A percentile compares a stretch with the other conserved stretches of the same genome.
Evolutionary conservation across 2,329 filamentous ascomycete genomes (phyloP).

Genomic region (Nigrospora oryzae): DNA sequence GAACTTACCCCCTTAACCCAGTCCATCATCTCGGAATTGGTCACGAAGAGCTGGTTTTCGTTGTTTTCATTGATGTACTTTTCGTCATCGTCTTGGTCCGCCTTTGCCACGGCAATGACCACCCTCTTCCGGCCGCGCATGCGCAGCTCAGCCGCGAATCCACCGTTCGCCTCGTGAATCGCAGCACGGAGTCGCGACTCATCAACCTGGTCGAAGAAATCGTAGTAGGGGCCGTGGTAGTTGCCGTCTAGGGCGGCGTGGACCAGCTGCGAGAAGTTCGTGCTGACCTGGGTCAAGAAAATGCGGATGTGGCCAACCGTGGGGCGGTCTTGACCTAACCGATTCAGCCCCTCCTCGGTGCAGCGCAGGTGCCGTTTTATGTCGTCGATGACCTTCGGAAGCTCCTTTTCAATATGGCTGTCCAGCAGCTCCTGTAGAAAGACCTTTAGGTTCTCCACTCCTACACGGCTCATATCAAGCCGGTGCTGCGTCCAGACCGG

Average conservation of each 20-base stretch:
- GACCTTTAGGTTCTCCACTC: constrained; percentile 7
- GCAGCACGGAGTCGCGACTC: constrained; percentile 14
- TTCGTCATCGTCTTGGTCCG: background rate
- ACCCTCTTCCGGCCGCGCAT: background rate
- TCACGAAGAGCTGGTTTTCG: background rate
- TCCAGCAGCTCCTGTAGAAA: constrained; percentile 16
- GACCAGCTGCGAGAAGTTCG: constrained; percentile 13
- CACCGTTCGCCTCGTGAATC: constrained; percentile 14
- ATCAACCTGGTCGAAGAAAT: constrained; percentile 10
- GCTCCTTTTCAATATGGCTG: constrained; percentile 17
- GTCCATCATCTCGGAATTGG: background rate
- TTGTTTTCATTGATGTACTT: background rate
- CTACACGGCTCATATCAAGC: constrained; percentile 11
- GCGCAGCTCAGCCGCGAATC: constrained; percentile 11
- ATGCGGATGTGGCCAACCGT: constrained; percentile 9
- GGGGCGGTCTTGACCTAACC: constrained; percentile 9
- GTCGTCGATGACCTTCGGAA: constrained; percentile 16
- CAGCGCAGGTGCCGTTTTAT: constrained; percentile 7
- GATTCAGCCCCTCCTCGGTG: constrained; percentile 4
- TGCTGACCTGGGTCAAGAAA: constrained; percentile 12
- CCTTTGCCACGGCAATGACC: background rate
- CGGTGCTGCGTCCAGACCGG: constrained; percentile 20
- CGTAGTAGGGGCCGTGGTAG: constrained; percentile 7
- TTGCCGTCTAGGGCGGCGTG: constrained; percentile 14
- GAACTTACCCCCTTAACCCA: background rate